These are phyloP conservation scores for Stachybotrys chartarum DNA, from an alignment of 2,329 filamentous ascomycete species.

Conservation along the genomic window DNA sequence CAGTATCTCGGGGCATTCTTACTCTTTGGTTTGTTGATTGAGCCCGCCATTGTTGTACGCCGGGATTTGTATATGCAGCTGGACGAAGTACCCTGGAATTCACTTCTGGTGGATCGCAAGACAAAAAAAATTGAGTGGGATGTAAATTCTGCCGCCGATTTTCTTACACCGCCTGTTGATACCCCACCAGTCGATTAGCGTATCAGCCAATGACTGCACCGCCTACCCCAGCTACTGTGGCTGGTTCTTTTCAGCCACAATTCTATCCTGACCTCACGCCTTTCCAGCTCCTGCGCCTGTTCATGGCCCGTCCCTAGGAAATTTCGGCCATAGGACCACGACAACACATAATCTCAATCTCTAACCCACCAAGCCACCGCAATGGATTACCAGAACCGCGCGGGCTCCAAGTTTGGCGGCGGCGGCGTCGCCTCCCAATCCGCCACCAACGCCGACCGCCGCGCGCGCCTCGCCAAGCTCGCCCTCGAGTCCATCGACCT, in stretches of 20 bases:
- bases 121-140: slow-evolving; percentile 31
- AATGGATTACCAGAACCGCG: slow-evolving; percentile 82
- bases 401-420: slow-evolving; percentile 95
- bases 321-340: not conserved
- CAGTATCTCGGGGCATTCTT: slow-evolving; percentile 12
- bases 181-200: not conserved
- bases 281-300: not conserved
- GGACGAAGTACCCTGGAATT: not conserved
- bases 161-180: slow-evolving; percentile 19
- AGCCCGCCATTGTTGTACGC: slow-evolving; percentile 38
- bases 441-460: slow-evolving; percentile 92
- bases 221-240: too few species aligned
- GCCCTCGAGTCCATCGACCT: slow-evolving; percentile 98
- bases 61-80: not conserved
- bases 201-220: not conserved
- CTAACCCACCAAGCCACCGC: not conserved
- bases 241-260: not conserved
- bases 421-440: slow-evolving; percentile 92
- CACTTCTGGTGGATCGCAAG: not conserved
- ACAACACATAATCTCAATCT: not conserved
- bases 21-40: slow-evolving; percentile 50
- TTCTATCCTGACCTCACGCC: slow-evolving; percentile 2
- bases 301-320: not conserved
- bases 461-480: slow-evolving; percentile 94
- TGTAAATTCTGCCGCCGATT: slow-evolving; percentile 26